Conservation (phyloP, 768 basidiomycete genomes). For the Tricholoma bakamatsutake region DNA sequence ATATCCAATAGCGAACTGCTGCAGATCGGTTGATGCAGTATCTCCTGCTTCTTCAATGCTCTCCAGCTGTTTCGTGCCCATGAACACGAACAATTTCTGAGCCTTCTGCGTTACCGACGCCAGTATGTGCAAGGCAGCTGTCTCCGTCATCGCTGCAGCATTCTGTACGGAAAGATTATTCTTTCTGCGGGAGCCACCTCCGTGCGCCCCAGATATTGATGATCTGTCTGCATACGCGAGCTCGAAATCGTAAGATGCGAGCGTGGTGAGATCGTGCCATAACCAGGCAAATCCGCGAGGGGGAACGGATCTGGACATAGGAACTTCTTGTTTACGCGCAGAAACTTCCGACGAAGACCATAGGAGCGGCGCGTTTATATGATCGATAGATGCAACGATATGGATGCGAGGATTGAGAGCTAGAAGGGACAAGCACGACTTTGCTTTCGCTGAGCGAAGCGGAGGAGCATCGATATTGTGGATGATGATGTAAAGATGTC, state of each 20-base stretch:
- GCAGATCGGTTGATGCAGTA: constrained; percentile 30
- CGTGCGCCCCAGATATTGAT: constrained; percentile 49
- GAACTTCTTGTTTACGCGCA: constrained; percentile 40
- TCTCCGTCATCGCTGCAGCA: constrained; percentile 58
- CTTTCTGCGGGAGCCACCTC: constrained; percentile 32
- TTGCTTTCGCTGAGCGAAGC: constrained; percentile 58
- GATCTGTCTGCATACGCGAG: constrained; percentile 61
- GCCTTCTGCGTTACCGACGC: constrained; percentile 86
- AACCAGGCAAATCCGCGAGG: constrained; percentile 65
- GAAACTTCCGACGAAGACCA: constrained; percentile 69
- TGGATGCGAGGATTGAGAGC: constrained; percentile 74
- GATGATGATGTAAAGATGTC: constrained; percentile 60
- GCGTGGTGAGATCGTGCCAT: constrained; percentile 90
- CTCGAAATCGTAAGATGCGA: constrained; percentile 76
- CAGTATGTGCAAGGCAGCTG: constrained; percentile 74
- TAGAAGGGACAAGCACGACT: constrained; percentile 64
- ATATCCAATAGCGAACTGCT: constrained; percentile 54
- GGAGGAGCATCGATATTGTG: constrained; percentile 85
- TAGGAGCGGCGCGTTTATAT: constrained; percentile 77
- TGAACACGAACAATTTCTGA: constrained; percentile 70
- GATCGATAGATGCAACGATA: constrained; percentile 81
- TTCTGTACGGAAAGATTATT: constrained; percentile 26
- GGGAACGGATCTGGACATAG: constrained; percentile 14
- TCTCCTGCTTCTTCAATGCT: constrained; percentile 39
- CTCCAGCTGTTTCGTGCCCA: constrained; percentile 65